These are phyloP conservation scores for Eimeria praecox DNA, from an alignment of 169 alveolate species.

Conservation along the genomic window DNA sequence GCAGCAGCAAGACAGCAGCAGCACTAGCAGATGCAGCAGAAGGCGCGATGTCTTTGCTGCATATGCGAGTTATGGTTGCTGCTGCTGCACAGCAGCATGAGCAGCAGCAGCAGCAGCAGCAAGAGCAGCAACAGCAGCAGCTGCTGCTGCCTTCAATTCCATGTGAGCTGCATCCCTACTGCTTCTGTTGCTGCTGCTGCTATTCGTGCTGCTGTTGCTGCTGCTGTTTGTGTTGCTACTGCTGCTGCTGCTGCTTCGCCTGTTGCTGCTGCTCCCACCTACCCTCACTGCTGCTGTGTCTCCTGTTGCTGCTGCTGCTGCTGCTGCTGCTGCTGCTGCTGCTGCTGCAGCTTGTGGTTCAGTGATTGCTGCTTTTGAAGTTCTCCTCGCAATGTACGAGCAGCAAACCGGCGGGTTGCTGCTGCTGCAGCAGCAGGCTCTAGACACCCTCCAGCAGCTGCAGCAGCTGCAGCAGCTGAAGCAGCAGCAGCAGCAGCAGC, in stretches of 20 bases:
- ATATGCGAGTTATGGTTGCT: constrained; percentile 37
- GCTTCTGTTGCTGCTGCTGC: background rate
- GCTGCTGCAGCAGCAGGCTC: constrained; percentile 57
- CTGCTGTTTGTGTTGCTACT: no score
- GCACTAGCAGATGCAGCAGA: constrained; percentile 33
- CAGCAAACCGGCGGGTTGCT: constrained; percentile 54
- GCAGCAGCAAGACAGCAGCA: constrained; percentile 63
- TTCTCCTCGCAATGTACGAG: constrained; percentile 27
- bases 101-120: background rate
- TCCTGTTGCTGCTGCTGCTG: no score
- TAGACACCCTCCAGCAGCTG: constrained; percentile 62
- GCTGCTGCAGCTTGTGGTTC: constrained; percentile 25
- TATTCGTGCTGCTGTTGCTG: background rate
- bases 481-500: no score
- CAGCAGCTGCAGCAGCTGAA: constrained; percentile 18
- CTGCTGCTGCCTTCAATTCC: constrained; percentile 6
- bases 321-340: constrained; percentile 28
- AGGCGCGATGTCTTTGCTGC: constrained; percentile 40
- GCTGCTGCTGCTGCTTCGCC: constrained; percentile 16
- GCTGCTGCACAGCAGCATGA: background rate
- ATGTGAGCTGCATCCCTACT: background rate
- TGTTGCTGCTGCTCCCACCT: background rate
- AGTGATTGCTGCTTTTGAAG: constrained; percentile 32
- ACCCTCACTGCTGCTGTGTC: background rate
- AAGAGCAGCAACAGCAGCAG: constrained; percentile 30